Base-by-base conservation (phyloP, 2,329 filamentous ascomycete genomes). In the Claviceps paspali region DNA sequence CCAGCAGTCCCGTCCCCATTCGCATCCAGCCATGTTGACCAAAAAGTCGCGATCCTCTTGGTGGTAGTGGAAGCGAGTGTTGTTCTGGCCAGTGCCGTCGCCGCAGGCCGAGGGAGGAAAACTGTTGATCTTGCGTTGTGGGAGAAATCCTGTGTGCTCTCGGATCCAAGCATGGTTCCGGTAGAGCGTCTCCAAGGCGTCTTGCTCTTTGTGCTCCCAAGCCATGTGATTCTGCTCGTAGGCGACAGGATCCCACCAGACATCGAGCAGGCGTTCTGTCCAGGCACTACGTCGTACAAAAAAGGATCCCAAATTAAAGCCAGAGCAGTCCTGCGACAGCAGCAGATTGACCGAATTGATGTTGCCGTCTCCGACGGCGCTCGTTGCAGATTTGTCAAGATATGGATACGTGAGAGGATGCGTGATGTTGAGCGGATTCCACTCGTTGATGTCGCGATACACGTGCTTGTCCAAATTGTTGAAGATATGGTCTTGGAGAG, bases 151-250 rank as follows among this genome's bases (percentile, higher is more conserved):
- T 3, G 86, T 79, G 49, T 91, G 82, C 39, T 83, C 77, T 41
- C 91, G 77, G 38, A 96, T 76, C 87, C 91, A 98, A 1, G 91
- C 84, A 55, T 96, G 88, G 38, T 80, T 81, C 40, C 69, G 73
- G 62, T 98, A 98, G 44, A 98, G 68, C 61, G 93, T 82, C 61
- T 95, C 87, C 29, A 98, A 64, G 2, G 87, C 85, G 53, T 96
- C 87, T 61, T 98, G 91, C 58, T 98, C 91, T 57, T 96, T 96
- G 66, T 98, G 91, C 52, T 91, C 87, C 91, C 91, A 98, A 44
- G 91, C 75, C 87, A 95, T 95, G 57, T 98, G 91, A 55, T 86
- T 92, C 61, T 98, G 91, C 61, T 98, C 91, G 57, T 98, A 98
- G 40, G 81, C 76, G 22, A 96, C 87, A 0, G 91, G 91, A 52